phyloP scores from a whole-genome alignment of 2,329 filamentous ascomycete genomes.

The Aspergillus ochraceus region DNA sequence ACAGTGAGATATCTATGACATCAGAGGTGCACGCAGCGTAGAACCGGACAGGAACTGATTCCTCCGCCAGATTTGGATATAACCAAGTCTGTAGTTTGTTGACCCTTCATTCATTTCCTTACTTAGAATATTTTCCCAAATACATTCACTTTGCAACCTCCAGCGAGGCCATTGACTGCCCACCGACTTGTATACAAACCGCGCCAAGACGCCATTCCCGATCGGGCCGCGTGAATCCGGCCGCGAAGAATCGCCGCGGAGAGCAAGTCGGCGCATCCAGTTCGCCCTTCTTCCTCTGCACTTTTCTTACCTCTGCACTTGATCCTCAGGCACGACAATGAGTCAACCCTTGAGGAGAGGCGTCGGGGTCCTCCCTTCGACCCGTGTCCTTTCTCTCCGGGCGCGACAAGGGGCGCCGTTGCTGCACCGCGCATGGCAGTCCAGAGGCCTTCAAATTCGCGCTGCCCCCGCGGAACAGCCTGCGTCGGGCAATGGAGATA shows the following conservation, averaged over 20 bases:
- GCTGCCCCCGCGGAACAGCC: constrained; percentile 42
- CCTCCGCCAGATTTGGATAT: neutral
- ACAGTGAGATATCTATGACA: neutral
- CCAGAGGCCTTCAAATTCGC: constrained; percentile 46
- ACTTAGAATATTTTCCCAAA: no score
- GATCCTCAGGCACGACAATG: constrained; percentile 31
- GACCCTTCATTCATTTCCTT: no score
- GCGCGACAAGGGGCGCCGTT: constrained; percentile 18
- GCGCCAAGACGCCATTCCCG: constrained; percentile 21
- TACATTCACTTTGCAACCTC: no score
- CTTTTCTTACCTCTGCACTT: constrained; percentile 6
- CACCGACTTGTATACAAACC: neutral
- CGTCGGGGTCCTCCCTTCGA: constrained; percentile 34
- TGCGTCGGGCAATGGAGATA: constrained; percentile 36
- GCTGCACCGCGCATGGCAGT: constrained; percentile 24
- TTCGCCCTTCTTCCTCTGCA: constrained; percentile 4
- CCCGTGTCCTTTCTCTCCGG: constrained; percentile 29
- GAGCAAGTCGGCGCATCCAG: constrained; percentile 8
- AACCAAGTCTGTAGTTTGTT: no score
- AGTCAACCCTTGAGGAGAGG: constrained; percentile 37
- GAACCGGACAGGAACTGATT: neutral
- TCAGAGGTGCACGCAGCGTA: neutral
- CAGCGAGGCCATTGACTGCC: no score
- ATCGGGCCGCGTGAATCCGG: constrained; percentile 14
- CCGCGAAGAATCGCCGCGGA: constrained; percentile 17